Evolutionary conservation across 352 stramenopile species (phyloP).

Genomic region (Pythium aquatile): DNA sequence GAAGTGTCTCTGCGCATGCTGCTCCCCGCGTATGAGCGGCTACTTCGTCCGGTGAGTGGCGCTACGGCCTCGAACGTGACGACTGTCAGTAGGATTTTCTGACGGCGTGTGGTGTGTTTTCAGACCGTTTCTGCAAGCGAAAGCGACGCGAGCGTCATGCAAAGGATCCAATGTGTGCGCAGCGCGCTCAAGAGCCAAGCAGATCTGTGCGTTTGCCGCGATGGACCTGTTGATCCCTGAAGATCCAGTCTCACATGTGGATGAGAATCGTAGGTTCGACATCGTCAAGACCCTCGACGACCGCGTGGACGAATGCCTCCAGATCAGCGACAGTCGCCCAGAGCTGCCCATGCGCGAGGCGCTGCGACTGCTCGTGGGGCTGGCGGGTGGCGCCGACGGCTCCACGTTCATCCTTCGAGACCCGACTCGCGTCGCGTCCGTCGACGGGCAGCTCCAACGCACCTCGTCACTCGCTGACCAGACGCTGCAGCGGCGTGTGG

Average conservation of each 20-base stretch:
- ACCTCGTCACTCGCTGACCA: background rate
- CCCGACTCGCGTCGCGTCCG: constrained; percentile 25
- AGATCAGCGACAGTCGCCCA: background rate
- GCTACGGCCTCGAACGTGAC: background rate
- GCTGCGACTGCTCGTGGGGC: constrained; percentile 54
- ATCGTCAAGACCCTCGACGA: constrained; percentile 17
- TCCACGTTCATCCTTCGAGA: constrained; percentile 62
- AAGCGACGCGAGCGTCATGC: constrained; percentile 12
- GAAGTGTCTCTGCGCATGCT: constrained; percentile 34
- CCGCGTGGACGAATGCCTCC: constrained; percentile 19
- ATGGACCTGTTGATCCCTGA: background rate
- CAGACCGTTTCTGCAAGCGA: background rate
- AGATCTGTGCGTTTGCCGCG: constrained; percentile 16
- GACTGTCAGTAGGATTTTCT: background rate
- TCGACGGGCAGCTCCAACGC: background rate
- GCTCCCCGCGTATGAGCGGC: constrained; percentile 40
- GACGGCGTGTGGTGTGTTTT: background rate
- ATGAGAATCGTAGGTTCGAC: constrained; percentile 18
- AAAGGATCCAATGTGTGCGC: constrained; percentile 14
- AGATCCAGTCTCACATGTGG: background rate
- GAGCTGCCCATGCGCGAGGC: constrained; percentile 28
- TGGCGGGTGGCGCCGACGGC: constrained; percentile 54
- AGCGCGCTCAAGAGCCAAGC: constrained; percentile 7
- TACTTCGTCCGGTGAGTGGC: constrained; percentile 48
- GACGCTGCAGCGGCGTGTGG: constrained; percentile 28